A percentile compares a stretch with the other conserved stretches of the same genome.
Evolutionary conservation across 2,329 filamentous ascomycete genomes (phyloP).

Genomic region (Stachybotrys chlorohalonatus): DNA sequence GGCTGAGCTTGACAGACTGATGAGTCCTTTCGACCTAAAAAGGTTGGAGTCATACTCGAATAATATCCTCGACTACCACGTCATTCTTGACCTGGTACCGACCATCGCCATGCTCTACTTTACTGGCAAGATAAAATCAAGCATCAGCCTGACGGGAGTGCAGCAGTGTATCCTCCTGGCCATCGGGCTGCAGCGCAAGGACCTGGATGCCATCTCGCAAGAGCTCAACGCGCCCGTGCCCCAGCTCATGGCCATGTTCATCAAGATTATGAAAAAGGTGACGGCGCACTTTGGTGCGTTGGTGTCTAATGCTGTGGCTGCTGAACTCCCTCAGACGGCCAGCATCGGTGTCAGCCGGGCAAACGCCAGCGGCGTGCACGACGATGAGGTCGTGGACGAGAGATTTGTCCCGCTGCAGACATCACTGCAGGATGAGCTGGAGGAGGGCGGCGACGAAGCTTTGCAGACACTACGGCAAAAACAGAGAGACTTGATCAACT

Average conservation of each 20-base stretch:
- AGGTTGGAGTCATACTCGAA: slow-evolving; percentile 91
- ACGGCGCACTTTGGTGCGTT: slow-evolving; percentile 68
- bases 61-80: slow-evolving; percentile 96
- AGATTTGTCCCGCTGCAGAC: slow-evolving; percentile 63
- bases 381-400: slow-evolving; percentile 57
- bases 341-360: slow-evolving; percentile 49
- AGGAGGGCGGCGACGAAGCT: slow-evolving; percentile 72
- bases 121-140: slow-evolving; percentile 43
- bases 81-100: slow-evolving; percentile 88
- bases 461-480: slow-evolving; percentile 63
- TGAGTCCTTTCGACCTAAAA: slow-evolving; percentile 92
- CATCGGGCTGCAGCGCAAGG: slow-evolving; percentile 84
- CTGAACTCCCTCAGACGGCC: slow-evolving; percentile 51
- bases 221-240: slow-evolving; percentile 66
- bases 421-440: slow-evolving; percentile 71
- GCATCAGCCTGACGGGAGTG: slow-evolving; percentile 65
- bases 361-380: slow-evolving; percentile 55
- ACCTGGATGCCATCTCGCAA: slow-evolving; percentile 68
- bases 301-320: slow-evolving; percentile 63
- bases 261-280: slow-evolving; percentile 89
- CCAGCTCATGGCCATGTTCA: slow-evolving; percentile 92
- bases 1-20: slow-evolving; percentile 61
- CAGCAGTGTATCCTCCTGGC: slow-evolving; percentile 85
- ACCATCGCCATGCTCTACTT: slow-evolving; percentile 79
- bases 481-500: slow-evolving; percentile 82